A percentile compares a stretch with the other conserved stretches of the same genome.
phyloP scores from a whole-genome alignment of 768 basidiomycete genomes.

The Pholiota microspora region DNA sequence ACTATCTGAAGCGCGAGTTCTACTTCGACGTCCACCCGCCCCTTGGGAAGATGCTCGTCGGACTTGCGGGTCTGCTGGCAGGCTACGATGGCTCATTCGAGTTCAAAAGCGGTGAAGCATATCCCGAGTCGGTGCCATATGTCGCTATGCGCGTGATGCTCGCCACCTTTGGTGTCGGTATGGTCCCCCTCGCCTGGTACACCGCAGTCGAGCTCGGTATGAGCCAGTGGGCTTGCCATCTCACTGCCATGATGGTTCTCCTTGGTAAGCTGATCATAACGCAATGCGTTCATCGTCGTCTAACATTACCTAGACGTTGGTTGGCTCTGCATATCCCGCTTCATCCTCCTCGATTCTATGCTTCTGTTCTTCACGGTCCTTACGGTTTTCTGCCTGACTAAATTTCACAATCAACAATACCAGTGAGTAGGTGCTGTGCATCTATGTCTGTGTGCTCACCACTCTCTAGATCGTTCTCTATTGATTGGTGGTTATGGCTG shows the following conservation, averaged over 20 bases:
- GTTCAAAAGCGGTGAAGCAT: conserved; percentile 88
- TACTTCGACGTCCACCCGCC: conserved; percentile 99
- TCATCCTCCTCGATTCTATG: conserved; percentile 98
- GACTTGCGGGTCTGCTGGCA: conserved; percentile 83
- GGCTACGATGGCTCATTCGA: conserved; percentile 93
- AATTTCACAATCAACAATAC: conserved; percentile 97
- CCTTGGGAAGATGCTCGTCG: conserved; percentile 98
- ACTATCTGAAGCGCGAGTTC: conserved; percentile 98
- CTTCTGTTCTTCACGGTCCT: conserved; percentile 98
- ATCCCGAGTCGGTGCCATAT: conserved; percentile 85
- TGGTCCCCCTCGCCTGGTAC: conserved; percentile 97
- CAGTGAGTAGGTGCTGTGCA: conserved; percentile 52
- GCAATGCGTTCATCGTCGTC: background rate
- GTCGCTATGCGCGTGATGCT: conserved; percentile 95
- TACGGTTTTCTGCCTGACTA: conserved; percentile 90
- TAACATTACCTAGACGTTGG: conserved; percentile 68
- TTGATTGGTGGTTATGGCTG: conserved; percentile 98
- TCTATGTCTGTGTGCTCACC: conserved; percentile 6
- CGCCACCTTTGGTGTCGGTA: conserved; percentile 89
- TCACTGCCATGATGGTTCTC: conserved; percentile 92
- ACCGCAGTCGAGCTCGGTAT: conserved; percentile 93
- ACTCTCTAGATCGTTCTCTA: conserved; percentile 73
- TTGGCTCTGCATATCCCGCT: conserved; percentile 95
- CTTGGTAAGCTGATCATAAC: conserved; percentile 55
- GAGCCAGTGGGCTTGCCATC: conserved; percentile 85